phyloP scores from a whole-genome alignment of 495 filamentous ascomycete species.

The Penicillium atrosanguineum region DNA sequence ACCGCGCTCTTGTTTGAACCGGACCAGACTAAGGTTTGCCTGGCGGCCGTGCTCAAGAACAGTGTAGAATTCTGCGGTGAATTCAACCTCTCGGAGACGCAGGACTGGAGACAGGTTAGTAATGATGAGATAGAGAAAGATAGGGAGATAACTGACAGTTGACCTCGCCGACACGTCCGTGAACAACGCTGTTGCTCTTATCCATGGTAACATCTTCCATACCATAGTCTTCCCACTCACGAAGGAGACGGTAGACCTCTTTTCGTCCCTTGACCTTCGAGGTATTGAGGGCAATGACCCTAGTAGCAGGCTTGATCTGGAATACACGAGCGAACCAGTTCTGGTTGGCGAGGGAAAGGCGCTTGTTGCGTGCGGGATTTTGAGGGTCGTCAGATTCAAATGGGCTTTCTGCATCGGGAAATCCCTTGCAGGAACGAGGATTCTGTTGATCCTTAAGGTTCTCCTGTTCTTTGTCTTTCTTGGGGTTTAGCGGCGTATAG shows the following conservation, averaged over 20 bases:
- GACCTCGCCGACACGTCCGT: constrained; percentile 65
- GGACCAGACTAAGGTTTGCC: constrained; percentile 69
- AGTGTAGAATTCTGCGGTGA: constrained; percentile 80
- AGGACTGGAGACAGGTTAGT: constrained; percentile 50
- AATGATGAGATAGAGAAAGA: not conserved
- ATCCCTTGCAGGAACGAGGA: constrained; percentile 15
- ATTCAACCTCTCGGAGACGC: constrained; percentile 70
- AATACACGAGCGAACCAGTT: constrained; percentile 88
- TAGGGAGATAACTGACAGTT: constrained; percentile 65
- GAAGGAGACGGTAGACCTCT: constrained; percentile 69
- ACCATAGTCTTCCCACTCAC: constrained; percentile 77
- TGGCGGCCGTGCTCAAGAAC: constrained; percentile 74
- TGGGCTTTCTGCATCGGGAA: constrained; percentile 15
- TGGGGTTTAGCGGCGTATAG: not conserved
- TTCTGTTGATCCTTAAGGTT: constrained; percentile 8
- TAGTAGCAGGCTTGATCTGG: constrained; percentile 78
- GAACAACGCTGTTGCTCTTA: constrained; percentile 68
- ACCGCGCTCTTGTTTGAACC: constrained; percentile 84
- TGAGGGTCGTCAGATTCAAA: constrained; percentile 13
- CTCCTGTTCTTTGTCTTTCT: constrained; percentile 1
- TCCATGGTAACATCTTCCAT: constrained; percentile 73
- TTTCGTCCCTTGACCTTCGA: constrained; percentile 66
- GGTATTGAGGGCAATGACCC: constrained; percentile 69
- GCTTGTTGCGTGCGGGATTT: constrained; percentile 16
- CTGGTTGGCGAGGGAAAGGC: constrained; percentile 35